Conservation (phyloP, 257 asterid species). For the Petunia secreta region DNA sequence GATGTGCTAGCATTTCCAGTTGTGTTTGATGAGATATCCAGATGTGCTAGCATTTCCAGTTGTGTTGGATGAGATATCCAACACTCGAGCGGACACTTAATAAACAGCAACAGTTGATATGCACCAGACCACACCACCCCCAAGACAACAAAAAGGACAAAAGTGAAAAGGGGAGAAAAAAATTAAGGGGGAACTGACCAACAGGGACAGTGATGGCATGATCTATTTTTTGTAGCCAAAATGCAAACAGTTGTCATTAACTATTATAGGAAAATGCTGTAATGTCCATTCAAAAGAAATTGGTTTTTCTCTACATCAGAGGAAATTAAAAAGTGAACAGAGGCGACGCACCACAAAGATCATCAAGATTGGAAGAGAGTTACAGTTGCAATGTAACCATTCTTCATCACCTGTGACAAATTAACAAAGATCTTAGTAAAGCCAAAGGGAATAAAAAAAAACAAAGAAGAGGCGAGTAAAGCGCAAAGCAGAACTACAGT, state of each 20-base stretch:
- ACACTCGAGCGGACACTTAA: constrained; percentile 1
- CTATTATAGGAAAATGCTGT: background rate
- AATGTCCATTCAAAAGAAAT: background rate
- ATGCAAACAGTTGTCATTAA: background rate
- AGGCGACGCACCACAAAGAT: constrained; percentile 28
- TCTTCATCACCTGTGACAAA: constrained; percentile 73
- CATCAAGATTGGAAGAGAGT: constrained; percentile 76
- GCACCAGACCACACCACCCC: background rate
- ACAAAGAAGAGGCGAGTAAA: background rate
- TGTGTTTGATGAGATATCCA: constrained; percentile 6
- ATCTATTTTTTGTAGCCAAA: background rate
- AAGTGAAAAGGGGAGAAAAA: background rate
- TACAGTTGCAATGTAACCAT: constrained; percentile 77
- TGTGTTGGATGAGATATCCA: constrained; percentile 8
- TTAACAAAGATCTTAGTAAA: background rate
- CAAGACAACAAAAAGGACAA: background rate
- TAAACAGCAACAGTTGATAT: background rate
- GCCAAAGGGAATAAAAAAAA: constrained; percentile 16
- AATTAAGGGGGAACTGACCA: background rate
- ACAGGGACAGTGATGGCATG: background rate
- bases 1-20: background rate
- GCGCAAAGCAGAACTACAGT: background rate
- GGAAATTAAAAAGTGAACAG: background rate
- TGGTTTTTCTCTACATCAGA: background rate
- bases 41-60: too few relatives aligned